Conservation (phyloP, 164 flowering plant species). For the Vitis rotundifolia region DNA sequence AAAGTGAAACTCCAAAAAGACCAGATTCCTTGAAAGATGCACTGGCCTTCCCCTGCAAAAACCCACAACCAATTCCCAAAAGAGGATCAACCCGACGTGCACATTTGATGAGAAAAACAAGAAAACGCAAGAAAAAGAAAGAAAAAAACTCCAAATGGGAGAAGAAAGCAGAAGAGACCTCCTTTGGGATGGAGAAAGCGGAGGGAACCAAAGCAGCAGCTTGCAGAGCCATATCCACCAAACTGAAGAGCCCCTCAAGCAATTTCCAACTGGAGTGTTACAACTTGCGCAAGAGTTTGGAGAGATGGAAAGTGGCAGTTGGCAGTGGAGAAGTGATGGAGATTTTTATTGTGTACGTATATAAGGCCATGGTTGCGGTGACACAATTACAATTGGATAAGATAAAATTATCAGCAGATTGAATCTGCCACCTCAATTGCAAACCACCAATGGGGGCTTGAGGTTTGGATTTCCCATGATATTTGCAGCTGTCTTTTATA, state of each 20-base stretch:
- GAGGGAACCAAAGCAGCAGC: slow-evolving; percentile 72
- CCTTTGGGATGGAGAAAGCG: slow-evolving; percentile 56
- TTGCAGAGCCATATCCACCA: slow-evolving; percentile 67
- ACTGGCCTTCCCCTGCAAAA: slow-evolving; percentile 53
- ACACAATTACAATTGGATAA: slow-evolving; percentile 5
- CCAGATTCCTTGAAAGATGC: slow-evolving; percentile 56
- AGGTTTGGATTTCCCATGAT: slow-evolving; percentile 57
- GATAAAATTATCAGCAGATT: slow-evolving; percentile 58
- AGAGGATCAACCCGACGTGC: not conserved
- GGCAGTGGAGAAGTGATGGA: not conserved
- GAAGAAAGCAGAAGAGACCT: slow-evolving; percentile 34
- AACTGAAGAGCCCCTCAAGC: not conserved
- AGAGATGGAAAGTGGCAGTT: not conserved
- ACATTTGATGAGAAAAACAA: not conserved
- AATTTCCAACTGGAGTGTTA: not conserved
- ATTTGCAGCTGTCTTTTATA: not conserved
- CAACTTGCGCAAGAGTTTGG: not conserved
- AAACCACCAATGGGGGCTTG: slow-evolving; percentile 51
- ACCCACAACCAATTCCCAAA: not conserved
- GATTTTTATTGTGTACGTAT: slow-evolving; percentile 10
- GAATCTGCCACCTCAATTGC: slow-evolving; percentile 35
- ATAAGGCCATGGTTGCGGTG: slow-evolving; percentile 10
- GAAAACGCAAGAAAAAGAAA: not conserved
- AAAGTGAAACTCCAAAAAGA: slow-evolving; percentile 57
- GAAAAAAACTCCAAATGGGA: not conserved